These are phyloP conservation scores for Suillus fuscotomentosus DNA, from an alignment of 768 basidiomycete genomes.

Conservation along the genomic window DNA sequence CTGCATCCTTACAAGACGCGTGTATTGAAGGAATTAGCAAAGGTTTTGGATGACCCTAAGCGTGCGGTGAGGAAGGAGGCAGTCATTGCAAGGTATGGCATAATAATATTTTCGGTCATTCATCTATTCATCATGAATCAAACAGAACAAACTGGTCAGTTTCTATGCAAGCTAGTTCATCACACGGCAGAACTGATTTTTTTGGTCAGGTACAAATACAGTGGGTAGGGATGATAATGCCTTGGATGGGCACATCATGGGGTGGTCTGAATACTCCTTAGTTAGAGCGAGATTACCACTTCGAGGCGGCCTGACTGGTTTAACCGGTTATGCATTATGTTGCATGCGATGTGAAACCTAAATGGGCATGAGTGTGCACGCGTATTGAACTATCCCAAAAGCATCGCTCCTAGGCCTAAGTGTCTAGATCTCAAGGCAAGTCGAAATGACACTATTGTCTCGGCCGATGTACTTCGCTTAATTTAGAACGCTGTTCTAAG, in stretches of 20 bases:
- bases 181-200: slow-evolving; percentile 1
- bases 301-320: too few species aligned
- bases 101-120: background rate
- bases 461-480: too few species aligned
- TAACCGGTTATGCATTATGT: too few species aligned
- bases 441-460: too few species aligned
- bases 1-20: slow-evolving; percentile 76
- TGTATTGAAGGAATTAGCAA: slow-evolving; percentile 74
- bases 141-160: slow-evolving; percentile 29
- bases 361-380: too few species aligned
- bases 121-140: slow-evolving; percentile 6
- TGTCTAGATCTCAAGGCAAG: too few species aligned
- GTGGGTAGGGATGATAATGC: slow-evolving; percentile 6
- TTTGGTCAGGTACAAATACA: slow-evolving; percentile 26
- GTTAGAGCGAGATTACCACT: background rate
- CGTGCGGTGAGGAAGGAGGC: slow-evolving; percentile 82
- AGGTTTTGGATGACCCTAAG: slow-evolving; percentile 86
- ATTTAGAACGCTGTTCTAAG: too few species aligned
- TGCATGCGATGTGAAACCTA: too few species aligned
- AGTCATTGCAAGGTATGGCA: slow-evolving; percentile 67
- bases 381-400: too few species aligned
- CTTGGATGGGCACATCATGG: too few species aligned
- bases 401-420: too few species aligned
- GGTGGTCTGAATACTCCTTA: background rate
- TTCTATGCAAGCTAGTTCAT: background rate